phyloP scores from a whole-genome alignment of 768 basidiomycete genomes.

The Suillus weaverae region DNA sequence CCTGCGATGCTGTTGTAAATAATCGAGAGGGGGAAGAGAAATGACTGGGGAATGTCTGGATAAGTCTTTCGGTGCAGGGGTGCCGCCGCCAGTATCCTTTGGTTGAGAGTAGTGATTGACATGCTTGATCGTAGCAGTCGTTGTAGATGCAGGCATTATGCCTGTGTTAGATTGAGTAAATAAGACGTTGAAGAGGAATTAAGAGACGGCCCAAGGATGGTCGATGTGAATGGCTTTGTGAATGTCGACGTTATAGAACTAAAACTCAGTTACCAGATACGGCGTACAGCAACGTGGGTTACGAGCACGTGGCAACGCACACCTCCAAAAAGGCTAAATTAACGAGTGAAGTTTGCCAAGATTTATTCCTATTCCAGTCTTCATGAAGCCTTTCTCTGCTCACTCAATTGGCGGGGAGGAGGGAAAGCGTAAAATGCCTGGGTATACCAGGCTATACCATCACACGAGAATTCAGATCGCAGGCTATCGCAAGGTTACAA shows the following conservation, averaged over 20 bases:
- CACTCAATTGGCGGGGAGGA: constrained; percentile 8
- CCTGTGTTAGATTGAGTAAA: constrained; percentile 13
- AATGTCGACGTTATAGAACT: constrained; percentile 33
- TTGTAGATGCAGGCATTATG: constrained; percentile 13
- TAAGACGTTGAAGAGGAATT: constrained; percentile 2
- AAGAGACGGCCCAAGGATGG: constrained; percentile 7
- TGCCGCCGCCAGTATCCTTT: constrained; percentile 19
- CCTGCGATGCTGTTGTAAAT: constrained; percentile 76
- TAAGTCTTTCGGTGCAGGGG: constrained; percentile 29
- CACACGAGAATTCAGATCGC: constrained; percentile 11
- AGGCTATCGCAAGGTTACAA: constrained; percentile 6
- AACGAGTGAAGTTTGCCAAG: constrained; percentile 17
- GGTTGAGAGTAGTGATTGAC: constrained; percentile 8
- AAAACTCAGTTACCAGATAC: constrained; percentile 20
- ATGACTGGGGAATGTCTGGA: constrained; percentile 52
- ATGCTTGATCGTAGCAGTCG: constrained; percentile 13
- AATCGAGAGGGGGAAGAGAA: constrained; percentile 74
- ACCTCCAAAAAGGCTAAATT: constrained; percentile 25
- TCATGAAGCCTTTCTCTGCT: constrained; percentile 14
- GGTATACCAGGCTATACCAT: constrained; percentile 6
- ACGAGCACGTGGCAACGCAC: constrained; percentile 30
- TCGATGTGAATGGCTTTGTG: constrained; percentile 19
- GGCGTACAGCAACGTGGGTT: constrained; percentile 28
- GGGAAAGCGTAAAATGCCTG: constrained; percentile 11
- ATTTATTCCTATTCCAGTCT: constrained; percentile 2